Percentiles rank a stretch among this genome's conserved stretches.
Conservation (phyloP, 2,329 filamentous ascomycete species). For the Teratosphaeria pseudoeucalypti region DNA sequence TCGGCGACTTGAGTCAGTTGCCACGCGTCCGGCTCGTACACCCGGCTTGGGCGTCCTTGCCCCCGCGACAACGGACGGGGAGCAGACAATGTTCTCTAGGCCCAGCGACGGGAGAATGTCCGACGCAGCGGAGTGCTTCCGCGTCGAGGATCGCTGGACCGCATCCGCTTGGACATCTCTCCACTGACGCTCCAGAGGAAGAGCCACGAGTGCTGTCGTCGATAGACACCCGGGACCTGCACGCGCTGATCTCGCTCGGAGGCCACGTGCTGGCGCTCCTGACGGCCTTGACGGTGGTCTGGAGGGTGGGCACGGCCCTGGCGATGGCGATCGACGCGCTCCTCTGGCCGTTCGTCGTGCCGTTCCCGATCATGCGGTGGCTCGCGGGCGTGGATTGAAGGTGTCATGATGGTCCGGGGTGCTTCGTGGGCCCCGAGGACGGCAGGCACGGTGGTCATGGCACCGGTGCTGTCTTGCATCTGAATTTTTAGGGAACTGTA, state of each 20-base stretch:
- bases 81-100: conserved; percentile 12
- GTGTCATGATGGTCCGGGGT: no score
- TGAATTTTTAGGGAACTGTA: no score
- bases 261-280: conserved; percentile 16
- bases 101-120: conserved; percentile 7
- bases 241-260: conserved; percentile 12
- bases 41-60: conserved; percentile 19
- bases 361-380: conserved; percentile 18
- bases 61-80: conserved; percentile 1
- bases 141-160: background rate
- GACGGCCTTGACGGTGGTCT: conserved; percentile 15
- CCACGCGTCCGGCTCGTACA: conserved; percentile 18
- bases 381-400: conserved; percentile 1
- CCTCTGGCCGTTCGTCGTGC: conserved; percentile 21
- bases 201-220: background rate
- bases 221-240: conserved; percentile 6
- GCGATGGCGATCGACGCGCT: conserved; percentile 15
- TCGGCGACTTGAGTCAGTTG: conserved; percentile 7
- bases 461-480: no score
- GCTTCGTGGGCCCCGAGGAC: no score
- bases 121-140: background rate
- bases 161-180: background rate
- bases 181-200: background rate
- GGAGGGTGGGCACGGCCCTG: conserved; percentile 17
- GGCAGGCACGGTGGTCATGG: no score